Conservation (phyloP, 208 protist genomes). For the Trypanosoma conorhini region DNA sequence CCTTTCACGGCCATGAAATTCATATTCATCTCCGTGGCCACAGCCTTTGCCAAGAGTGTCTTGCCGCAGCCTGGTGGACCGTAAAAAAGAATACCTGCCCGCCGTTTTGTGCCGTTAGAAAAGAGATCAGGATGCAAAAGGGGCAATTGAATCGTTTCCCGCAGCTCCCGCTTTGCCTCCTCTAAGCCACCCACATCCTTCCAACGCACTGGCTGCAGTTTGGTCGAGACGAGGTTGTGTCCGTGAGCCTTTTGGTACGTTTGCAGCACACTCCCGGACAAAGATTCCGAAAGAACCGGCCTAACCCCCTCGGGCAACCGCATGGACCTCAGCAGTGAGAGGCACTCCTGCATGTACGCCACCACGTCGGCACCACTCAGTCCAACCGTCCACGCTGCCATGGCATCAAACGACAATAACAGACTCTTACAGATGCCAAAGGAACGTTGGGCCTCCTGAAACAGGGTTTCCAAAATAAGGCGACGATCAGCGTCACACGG, state of each 20-base stretch:
- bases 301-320: constrained; percentile 16
- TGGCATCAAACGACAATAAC: constrained; percentile 47
- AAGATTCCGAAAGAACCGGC: constrained; percentile 61
- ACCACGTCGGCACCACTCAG: constrained; percentile 67
- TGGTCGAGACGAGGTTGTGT: constrained; percentile 83
- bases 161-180: constrained; percentile 86
- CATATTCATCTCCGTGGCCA: constrained; percentile 93
- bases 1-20: constrained; percentile 96
- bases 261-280: constrained; percentile 58
- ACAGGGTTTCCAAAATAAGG: constrained; percentile 29
- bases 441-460: constrained; percentile 29
- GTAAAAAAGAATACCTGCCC: constrained; percentile 91
- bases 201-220: constrained; percentile 86
- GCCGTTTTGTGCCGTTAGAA: constrained; percentile 61
- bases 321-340: constrained; percentile 25
- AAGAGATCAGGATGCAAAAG: constrained; percentile 87
- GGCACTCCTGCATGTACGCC: constrained; percentile 52
- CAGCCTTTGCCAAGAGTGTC: constrained; percentile 93
- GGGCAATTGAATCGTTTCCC: constrained; percentile 84
- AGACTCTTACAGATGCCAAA: constrained; percentile 39
- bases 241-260: constrained; percentile 74
- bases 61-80: constrained; percentile 95
- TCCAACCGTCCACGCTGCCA: constrained; percentile 77
- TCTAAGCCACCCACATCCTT: constrained; percentile 91
- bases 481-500: constrained; percentile 64